Evolutionary conservation across 306 rosid species (phyloP).

Genomic region (Astragalus membranaceus): DNA sequence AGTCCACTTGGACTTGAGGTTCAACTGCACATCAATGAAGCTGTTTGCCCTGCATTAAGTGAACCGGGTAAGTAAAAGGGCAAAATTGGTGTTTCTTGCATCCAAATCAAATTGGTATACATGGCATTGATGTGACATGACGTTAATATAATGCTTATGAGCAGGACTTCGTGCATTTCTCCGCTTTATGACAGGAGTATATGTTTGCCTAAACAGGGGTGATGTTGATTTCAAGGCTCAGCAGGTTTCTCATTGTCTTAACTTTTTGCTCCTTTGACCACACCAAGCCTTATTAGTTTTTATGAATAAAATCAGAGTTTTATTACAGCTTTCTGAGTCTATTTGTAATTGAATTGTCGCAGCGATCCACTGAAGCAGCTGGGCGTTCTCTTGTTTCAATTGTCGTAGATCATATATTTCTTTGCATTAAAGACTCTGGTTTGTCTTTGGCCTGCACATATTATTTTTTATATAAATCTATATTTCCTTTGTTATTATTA

Average conservation of each 20-base stretch:
- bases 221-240: slow-evolving; percentile 69
- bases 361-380: slow-evolving; percentile 83
- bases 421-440: slow-evolving; percentile 86
- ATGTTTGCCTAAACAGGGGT: slow-evolving; percentile 83
- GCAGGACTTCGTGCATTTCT: slow-evolving; percentile 94
- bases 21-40: slow-evolving; percentile 80
- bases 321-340: slow-evolving; percentile 25
- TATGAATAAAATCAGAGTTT: background rate
- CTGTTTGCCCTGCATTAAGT: slow-evolving; percentile 86
- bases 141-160: slow-evolving; percentile 18
- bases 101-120: slow-evolving; percentile 3
- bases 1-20: slow-evolving; percentile 96
- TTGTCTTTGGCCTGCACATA: slow-evolving; percentile 26
- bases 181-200: slow-evolving; percentile 80
- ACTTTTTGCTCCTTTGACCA: slow-evolving; percentile 11
- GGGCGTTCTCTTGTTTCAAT: slow-evolving; percentile 78
- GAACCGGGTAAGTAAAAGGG: slow-evolving; percentile 60
- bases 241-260: slow-evolving; percentile 41
- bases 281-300: background rate
- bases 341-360: slow-evolving; percentile 33
- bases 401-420: slow-evolving; percentile 86
- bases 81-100: background rate
- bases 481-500: slow-evolving; percentile 6
- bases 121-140: slow-evolving; percentile 3
- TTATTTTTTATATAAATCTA: background rate